Conservation (phyloP, 1,284 basidiomycete genomes). For the Rhodotorula sp. region DNA sequence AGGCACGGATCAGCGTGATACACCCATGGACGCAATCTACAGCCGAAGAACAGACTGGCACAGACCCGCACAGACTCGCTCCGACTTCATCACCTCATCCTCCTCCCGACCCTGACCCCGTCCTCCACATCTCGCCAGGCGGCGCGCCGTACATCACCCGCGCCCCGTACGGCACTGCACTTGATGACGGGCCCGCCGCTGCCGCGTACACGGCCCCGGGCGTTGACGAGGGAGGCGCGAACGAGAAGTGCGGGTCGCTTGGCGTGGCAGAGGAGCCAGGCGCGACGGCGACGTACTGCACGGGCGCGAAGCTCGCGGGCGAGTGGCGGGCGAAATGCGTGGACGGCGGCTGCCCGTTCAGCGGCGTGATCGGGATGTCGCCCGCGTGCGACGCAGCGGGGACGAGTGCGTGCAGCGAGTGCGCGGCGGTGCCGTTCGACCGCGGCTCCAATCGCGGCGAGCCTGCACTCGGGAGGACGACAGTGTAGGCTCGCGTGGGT, state of each 20-base stretch:
- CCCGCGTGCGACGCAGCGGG: neutral
- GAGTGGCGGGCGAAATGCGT: neutral
- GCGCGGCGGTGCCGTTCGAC: neutral
- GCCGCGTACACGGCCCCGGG: neutral
- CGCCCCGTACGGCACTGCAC: neutral
- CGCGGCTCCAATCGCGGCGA: neutral
- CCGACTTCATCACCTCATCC: neutral
- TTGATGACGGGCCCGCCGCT: too few species aligned
- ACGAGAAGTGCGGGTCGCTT: neutral
- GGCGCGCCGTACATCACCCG: neutral
- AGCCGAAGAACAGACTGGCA: neutral
- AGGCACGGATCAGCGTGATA: too few species aligned
- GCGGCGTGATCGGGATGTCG: constrained; percentile 1
- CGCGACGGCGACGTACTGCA: neutral
- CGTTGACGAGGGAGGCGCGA: neutral
- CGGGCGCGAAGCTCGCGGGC: neutral
- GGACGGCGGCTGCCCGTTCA: neutral
- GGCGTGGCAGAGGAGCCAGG: neutral
- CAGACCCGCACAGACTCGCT: neutral
- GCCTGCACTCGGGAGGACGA: neutral
- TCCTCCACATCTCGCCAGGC: neutral
- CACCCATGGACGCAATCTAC: neutral
- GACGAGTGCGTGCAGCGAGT: neutral
- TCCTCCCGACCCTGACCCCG: neutral
- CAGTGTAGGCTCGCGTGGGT: neutral